These are phyloP conservation scores for Allantophomopsis cytisporea DNA, from an alignment of 2,329 filamentous ascomycete species.

Conservation along the genomic window DNA sequence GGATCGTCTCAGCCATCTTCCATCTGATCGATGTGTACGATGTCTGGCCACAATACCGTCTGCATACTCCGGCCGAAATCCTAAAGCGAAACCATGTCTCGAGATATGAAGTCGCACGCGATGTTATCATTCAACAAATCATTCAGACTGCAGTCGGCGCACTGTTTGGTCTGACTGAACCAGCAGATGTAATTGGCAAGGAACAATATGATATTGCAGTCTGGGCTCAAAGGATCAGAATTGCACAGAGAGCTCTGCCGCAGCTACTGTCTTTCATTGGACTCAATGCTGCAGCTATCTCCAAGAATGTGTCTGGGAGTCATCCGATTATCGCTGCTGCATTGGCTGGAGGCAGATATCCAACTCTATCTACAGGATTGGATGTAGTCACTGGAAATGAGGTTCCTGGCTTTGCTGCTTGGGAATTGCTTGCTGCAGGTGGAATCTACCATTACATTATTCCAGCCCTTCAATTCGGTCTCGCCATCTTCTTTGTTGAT, in stretches of 20 bases:
- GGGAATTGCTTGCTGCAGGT: slow-evolving; percentile 68
- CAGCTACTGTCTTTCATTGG: slow-evolving; percentile 57
- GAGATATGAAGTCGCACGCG: slow-evolving; percentile 71
- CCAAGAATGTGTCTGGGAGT: slow-evolving; percentile 57
- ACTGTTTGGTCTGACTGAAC: slow-evolving; percentile 57
- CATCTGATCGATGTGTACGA: slow-evolving; percentile 82
- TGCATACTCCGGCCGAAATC: slow-evolving; percentile 91
- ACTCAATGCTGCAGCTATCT: slow-evolving; percentile 61
- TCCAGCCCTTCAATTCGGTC: slow-evolving; percentile 62
- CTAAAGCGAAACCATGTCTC: slow-evolving; percentile 74
- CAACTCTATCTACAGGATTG: slow-evolving; percentile 48
- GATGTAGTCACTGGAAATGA: slow-evolving; percentile 33
- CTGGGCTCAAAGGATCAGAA: slow-evolving; percentile 73
- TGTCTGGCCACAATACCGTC: slow-evolving; percentile 77
- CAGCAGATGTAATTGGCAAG: slow-evolving; percentile 58
- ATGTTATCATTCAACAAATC: slow-evolving; percentile 83
- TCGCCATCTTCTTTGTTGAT: slow-evolving; percentile 69
- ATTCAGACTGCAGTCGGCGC: slow-evolving; percentile 69
- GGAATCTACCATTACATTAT: slow-evolving; percentile 68
- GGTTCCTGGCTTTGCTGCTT: slow-evolving; percentile 64
- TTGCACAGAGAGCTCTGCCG: slow-evolving; percentile 70
- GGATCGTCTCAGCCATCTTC: slow-evolving; percentile 74
- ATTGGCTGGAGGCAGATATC: slow-evolving; percentile 71
- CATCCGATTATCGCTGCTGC: slow-evolving; percentile 64
- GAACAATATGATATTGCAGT: slow-evolving; percentile 79